Conservation (phyloP, 176 grass and related monocot species). For the Echinochloa phyllopogon region DNA sequence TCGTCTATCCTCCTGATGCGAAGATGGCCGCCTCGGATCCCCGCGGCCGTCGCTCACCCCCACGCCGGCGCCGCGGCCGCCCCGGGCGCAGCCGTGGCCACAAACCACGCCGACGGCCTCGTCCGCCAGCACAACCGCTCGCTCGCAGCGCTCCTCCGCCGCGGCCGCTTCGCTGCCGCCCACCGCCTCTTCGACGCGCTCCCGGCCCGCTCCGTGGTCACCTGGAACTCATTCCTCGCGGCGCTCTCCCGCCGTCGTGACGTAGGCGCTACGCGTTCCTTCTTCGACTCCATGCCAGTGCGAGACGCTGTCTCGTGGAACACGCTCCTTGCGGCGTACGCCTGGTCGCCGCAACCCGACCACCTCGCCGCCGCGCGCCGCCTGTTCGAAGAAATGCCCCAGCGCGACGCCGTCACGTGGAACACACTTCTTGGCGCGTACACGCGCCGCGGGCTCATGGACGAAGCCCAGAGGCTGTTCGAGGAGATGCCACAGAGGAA, state of each 20-base stretch:
- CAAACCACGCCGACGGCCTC: neutral
- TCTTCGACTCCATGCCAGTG: conserved; percentile 61
- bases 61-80: neutral
- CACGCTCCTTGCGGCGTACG: conserved; percentile 59
- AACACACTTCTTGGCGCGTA: conserved; percentile 64
- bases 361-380: conserved; percentile 52
- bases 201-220: conserved; percentile 57
- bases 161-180: conserved; percentile 57
- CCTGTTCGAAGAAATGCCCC: conserved; percentile 70
- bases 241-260: conserved; percentile 54
- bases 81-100: neutral
- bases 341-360: conserved; percentile 23
- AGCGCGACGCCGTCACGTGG: conserved; percentile 60
- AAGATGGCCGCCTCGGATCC: conserved; percentile 41
- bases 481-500: conserved; percentile 55
- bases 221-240: conserved; percentile 71
- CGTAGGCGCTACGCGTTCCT: conserved; percentile 29
- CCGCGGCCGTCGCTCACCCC: neutral
- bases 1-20: conserved; percentile 34
- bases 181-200: conserved; percentile 68
- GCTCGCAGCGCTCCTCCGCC: conserved; percentile 47
- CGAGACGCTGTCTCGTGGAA: conserved; percentile 71
- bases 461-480: conserved; percentile 56
- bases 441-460: conserved; percentile 51
- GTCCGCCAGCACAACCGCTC: conserved; percentile 57